A percentile compares a stretch with the other conserved stretches of the same genome.
phyloP scores from a whole-genome alignment of 1,139 yeast species.

The Yamadazyma dendronema region DNA sequence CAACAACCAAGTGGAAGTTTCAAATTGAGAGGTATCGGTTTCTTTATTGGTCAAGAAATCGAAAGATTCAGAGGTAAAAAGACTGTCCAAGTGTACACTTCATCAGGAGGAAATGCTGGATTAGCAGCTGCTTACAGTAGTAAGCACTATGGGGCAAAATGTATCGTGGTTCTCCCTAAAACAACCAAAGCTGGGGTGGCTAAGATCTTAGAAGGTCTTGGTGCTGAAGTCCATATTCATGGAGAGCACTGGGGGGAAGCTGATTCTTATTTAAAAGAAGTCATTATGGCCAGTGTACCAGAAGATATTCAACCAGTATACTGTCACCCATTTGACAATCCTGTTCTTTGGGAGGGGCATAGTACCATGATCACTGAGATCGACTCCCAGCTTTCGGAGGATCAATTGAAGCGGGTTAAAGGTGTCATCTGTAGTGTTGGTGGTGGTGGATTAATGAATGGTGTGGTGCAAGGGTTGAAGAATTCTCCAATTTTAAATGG shows the following conservation, averaged over 20 bases:
- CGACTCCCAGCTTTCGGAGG: constrained; percentile 33
- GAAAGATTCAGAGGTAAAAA: constrained; percentile 17
- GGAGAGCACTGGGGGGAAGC: constrained; percentile 71
- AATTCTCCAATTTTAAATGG: constrained; percentile 21
- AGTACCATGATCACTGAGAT: constrained; percentile 60
- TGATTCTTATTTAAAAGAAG: constrained; percentile 46
- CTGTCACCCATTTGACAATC: constrained; percentile 70
- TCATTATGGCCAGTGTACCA: constrained; percentile 29
- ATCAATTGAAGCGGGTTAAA: constrained; percentile 35
- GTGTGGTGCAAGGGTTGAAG: constrained; percentile 55
- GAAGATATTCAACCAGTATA: constrained; percentile 44
- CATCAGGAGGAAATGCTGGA: constrained; percentile 82
- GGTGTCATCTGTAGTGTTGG: constrained; percentile 70
- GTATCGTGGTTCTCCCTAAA: constrained; percentile 67
- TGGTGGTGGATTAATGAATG: constrained; percentile 73
- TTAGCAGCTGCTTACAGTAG: constrained; percentile 71
- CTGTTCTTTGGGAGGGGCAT: constrained; percentile 69
- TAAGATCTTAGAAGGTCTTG: constrained; percentile 36
- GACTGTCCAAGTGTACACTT: constrained; percentile 52
- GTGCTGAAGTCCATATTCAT: constrained; percentile 52
- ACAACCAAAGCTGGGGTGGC: constrained; percentile 35
- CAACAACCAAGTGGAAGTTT: constrained; percentile 74
- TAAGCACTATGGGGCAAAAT: constrained; percentile 38
- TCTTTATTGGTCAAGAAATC: constrained; percentile 35
- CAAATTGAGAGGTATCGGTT: constrained; percentile 66